Conservation (phyloP, 2,329 filamentous ascomycete genomes). For the Neocucurbitaria cava region DNA sequence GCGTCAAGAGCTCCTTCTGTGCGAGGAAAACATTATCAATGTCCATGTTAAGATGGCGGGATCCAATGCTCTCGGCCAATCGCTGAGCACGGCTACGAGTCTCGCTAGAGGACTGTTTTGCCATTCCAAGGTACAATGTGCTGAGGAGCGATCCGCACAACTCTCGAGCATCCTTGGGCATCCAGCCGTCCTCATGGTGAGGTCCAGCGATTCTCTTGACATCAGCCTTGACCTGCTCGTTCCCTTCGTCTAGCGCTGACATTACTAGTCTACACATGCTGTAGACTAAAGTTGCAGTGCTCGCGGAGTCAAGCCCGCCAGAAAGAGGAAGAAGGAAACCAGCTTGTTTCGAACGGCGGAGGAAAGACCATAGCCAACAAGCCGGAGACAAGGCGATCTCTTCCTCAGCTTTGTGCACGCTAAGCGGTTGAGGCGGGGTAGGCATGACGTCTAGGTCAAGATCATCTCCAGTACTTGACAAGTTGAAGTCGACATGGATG, state of each 20-base stretch:
- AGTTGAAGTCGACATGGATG: conserved; percentile 53
- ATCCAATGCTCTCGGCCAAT: conserved; percentile 68
- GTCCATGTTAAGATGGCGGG: conserved; percentile 68
- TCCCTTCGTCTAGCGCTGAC: conserved; percentile 58
- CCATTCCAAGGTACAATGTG: conserved; percentile 49
- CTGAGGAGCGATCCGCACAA: conserved; percentile 66
- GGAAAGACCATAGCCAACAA: conserved; percentile 72
- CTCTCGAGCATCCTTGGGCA: conserved; percentile 66
- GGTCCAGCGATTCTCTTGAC: conserved; percentile 61
- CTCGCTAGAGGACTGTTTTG: conserved; percentile 63
- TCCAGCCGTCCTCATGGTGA: conserved; percentile 54
- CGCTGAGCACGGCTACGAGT: conserved; percentile 70
- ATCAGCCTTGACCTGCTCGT: conserved; percentile 63
- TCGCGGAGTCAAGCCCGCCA: background rate
- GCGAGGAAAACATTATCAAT: conserved; percentile 68
- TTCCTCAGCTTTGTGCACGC: conserved; percentile 61
- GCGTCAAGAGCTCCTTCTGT: conserved; percentile 65
- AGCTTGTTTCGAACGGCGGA: conserved; percentile 58
- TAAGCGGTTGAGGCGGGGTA: conserved; percentile 37
- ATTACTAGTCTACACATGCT: conserved; percentile 65
- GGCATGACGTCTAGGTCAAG: conserved; percentile 56
- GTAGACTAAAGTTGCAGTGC: conserved; percentile 28
- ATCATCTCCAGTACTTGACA: conserved; percentile 52
- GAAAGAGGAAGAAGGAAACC: conserved; percentile 57
- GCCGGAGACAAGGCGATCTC: conserved; percentile 65